Evolutionary conservation across 345 rosid genomes (phyloP).

Genomic region (Ceriops tagal): DNA sequence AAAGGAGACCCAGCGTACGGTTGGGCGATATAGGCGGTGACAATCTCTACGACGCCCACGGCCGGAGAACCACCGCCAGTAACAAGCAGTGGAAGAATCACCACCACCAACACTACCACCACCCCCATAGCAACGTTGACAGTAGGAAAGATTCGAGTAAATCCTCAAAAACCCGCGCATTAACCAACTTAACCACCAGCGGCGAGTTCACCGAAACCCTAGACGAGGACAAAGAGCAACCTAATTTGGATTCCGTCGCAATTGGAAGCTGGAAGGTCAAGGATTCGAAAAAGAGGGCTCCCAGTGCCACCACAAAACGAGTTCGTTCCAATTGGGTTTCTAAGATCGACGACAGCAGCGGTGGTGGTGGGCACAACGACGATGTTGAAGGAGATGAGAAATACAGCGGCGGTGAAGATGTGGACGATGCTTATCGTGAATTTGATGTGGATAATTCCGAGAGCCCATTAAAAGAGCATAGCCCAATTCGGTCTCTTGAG

Average conservation of each 20-base stretch:
- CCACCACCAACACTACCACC: conserved; percentile 10
- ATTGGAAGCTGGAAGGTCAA: conserved; percentile 71
- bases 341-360: conserved; percentile 43
- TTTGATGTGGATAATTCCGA: conserved; percentile 64
- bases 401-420: conserved; percentile 50
- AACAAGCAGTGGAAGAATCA: conserved; percentile 33
- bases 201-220: conserved; percentile 50
- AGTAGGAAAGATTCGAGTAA: conserved; percentile 25
- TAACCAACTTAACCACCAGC: conserved; percentile 48
- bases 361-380: conserved; percentile 22
- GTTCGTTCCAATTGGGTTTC: conserved; percentile 60
- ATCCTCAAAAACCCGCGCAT: conserved; percentile 53
- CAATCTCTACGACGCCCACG: conserved; percentile 48
- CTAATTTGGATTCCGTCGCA: conserved; percentile 49
- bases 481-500: conserved; percentile 51
- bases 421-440: conserved; percentile 48
- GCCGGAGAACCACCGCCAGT: conserved; percentile 32
- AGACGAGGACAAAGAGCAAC: conserved; percentile 37
- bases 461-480: conserved; percentile 57
- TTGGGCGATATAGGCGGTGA: conserved; percentile 90
- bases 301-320: conserved; percentile 41
- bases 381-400: conserved; percentile 43
- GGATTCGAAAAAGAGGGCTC: conserved; percentile 42
- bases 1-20: conserved; percentile 85
- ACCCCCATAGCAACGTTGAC: conserved; percentile 26